Evolutionary conservation across 257 asterid genomes (phyloP).

Genomic region (Salvia splendens): DNA sequence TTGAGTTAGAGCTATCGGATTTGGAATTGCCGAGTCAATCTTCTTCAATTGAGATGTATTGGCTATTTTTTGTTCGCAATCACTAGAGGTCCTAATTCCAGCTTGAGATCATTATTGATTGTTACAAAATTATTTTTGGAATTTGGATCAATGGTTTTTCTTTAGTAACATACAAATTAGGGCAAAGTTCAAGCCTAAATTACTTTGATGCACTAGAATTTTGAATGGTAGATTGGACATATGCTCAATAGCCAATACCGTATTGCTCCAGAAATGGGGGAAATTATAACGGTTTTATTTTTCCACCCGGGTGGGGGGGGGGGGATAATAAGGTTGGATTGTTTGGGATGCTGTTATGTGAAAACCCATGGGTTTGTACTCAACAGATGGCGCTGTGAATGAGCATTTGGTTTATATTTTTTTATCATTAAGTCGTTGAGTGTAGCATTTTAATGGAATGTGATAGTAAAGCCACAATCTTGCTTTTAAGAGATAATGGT

Average conservation of each 20-base stretch:
- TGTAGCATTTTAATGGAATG: background rate
- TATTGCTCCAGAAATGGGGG: too few species aligned
- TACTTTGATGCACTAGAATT: background rate
- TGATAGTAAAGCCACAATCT: background rate
- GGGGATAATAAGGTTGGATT: too few species aligned
- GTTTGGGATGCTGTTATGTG: too few species aligned
- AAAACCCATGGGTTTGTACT: too few species aligned
- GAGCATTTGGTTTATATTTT: background rate
- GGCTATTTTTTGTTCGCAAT: background rate
- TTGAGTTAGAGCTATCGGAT: slow-evolving; percentile 8
- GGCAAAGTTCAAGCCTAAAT: background rate
- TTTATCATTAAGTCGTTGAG: background rate
- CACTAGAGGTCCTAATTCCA: background rate
- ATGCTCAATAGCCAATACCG: too few species aligned
- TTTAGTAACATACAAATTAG: background rate
- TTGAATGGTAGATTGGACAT: background rate
- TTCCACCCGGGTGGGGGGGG: too few species aligned
- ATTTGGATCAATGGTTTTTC: background rate
- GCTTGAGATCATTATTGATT: background rate
- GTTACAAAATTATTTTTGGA: background rate
- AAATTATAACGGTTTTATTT: too few species aligned
- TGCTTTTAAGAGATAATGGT: background rate
- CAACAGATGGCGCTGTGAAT: too few species aligned
- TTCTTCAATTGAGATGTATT: slow-evolving; percentile 1
- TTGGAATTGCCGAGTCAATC: slow-evolving; percentile 1